phyloP scores from a whole-genome alignment of 176 grass and related monocot species.

The Pharus latifolius region DNA sequence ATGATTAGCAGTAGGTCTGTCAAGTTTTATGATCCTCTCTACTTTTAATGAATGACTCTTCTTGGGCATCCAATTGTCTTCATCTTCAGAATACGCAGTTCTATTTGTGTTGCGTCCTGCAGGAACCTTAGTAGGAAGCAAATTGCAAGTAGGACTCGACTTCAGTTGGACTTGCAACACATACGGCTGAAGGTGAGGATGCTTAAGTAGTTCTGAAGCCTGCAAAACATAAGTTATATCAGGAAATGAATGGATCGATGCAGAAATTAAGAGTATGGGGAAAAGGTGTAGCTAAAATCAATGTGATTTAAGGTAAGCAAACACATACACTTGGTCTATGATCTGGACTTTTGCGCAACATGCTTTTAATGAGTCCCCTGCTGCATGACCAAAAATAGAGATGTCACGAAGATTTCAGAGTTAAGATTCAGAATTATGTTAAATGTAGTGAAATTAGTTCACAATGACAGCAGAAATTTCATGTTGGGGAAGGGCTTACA shows the following conservation, averaged over 20 bases:
- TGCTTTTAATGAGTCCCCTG: slow-evolving; percentile 89
- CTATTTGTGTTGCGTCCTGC: slow-evolving; percentile 18
- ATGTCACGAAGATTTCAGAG: neutral
- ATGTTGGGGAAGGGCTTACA: slow-evolving; percentile 43
- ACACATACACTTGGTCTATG: slow-evolving; percentile 86
- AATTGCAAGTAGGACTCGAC: slow-evolving; percentile 22
- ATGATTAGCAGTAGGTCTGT: slow-evolving; percentile 13
- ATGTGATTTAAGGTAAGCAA: neutral
- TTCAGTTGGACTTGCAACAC: slow-evolving; percentile 56
- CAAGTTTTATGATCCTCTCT: slow-evolving; percentile 37
- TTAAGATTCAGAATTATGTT: neutral
- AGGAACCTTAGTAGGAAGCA: slow-evolving; percentile 19
- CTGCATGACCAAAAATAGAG: slow-evolving; percentile 31
- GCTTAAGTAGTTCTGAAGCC: slow-evolving; percentile 76
- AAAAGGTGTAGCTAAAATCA: neutral
- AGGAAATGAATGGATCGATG: neutral
- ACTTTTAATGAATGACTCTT: slow-evolving; percentile 54
- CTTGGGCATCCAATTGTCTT: slow-evolving; percentile 28
- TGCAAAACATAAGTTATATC: slow-evolving; percentile 17
- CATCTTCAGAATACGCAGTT: slow-evolving; percentile 29
- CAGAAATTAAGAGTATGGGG: neutral
- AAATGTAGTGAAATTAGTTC: neutral
- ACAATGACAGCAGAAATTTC: neutral
- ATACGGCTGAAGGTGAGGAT: slow-evolving; percentile 70
- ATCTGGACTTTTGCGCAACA: slow-evolving; percentile 80